Evolutionary conservation across 2,329 filamentous ascomycete genomes (phyloP), one percentile per base, ranked within the genome.

Genomic region (Trichoderma asperellum): DNA sequence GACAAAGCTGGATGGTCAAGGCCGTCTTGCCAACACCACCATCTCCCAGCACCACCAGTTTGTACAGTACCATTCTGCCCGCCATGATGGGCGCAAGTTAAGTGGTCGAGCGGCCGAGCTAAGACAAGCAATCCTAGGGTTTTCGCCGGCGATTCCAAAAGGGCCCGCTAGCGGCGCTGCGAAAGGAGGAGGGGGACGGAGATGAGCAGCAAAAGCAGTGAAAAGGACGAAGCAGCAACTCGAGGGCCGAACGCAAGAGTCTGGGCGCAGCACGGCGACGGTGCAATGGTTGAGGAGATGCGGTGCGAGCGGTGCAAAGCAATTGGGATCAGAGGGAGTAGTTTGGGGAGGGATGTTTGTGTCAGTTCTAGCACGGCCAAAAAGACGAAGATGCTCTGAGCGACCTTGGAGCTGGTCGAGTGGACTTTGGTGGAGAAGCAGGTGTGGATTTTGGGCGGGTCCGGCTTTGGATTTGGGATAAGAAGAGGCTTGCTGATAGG

Each of bases 11-110:
- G 79, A 97, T 97, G 70, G 94, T 97, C 79, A 97, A 85, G 77
- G 94, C 94, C 63, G 94, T 97, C 83, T 97, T 97, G 75, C 94
- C 94, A 72, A 97, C 94, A 82, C 94, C 94, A 83, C 94, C 94
- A 80, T 97, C 94, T 76, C 94, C 94, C 73, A 97, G 85, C 83
- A 97, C 94, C 88, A 97, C 94, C 87, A 97, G 83, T 84, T 97
- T 97, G 86, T 97, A 96, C 80, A 97, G 84, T 79, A 94, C 94
- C 93, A 96, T 96, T 86, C 95, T 94, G 78, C 92, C 92, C 83
- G 92, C 90, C 93, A 96, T 96, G 80, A 74, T 78, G 75, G 78
- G 75, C 75, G 72, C 73, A 72, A 71, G 71, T 72, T 72, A 69
- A 70, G 71, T 69, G 68, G 68, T 68, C 71, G 71, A 72, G 70